Evolutionary conservation across 805 yeast genomes (phyloP), one percentile per base, ranked within the genome.

Genomic region (Blastobotrys peoriensis): DNA sequence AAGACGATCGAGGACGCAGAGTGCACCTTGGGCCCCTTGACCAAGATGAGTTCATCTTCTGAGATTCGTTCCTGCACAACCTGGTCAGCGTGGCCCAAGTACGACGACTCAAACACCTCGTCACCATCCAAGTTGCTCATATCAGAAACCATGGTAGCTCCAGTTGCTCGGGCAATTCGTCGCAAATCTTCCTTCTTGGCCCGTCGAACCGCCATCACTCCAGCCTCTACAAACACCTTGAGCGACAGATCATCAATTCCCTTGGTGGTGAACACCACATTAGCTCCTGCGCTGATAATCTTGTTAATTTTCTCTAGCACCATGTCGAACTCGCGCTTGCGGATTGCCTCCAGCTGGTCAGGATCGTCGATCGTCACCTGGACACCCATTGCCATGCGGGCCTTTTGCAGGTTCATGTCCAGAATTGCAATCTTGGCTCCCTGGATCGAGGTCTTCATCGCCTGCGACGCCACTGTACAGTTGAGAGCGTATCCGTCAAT

Each of bases 341-440:
- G 76, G 55, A 88, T 86, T 57, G 86, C 85, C 70, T 93, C 99
- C 56, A 93, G 76, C 67, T 87, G 96, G 57, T 93, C 96, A 35
- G 99, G 98, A 64, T 93, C 97, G 57, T 86, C 95, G 61, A 93
- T 87, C 62, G 89, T 89, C 65, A 93, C 86, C 65, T 88, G 95
- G 43, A 93, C 98, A 44, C 99, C 99, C 80, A 93, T 80, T 35
- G 97, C 96, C 96, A 93, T 87, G 62, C 89, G 79, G 2, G 96
- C 93, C 65, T 89, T 91, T 64, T 94, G 98, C 61, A 93, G 71
- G 67, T 94, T 91, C 65, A 93, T 77, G 67, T 88, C 97, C 59
- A 88, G 73, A 54, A 87, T 79, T 2, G 97, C 97, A 55, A 88
- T 85, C 56, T 80, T 81, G 39, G 96, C 94, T 53, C 75, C 65